These are phyloP conservation scores for Linum tenue DNA, from an alignment of 345 rosid species.

Conservation along the genomic window DNA sequence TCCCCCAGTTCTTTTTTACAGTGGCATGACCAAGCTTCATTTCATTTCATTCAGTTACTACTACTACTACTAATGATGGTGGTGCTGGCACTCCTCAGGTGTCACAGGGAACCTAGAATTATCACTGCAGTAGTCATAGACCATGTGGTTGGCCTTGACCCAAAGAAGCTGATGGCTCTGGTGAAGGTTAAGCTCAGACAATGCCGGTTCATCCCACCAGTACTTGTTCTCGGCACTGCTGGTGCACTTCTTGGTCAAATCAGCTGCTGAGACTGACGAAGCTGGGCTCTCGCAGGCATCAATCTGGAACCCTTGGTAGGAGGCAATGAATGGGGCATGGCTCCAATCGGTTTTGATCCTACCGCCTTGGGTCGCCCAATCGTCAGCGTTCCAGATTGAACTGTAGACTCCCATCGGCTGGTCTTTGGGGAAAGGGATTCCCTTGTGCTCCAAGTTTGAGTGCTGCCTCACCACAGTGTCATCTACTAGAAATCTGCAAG, in stretches of 20 bases:
- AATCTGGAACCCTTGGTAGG: conserved; percentile 70
- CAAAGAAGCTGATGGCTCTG: conserved; percentile 93
- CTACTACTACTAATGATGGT: conserved; percentile 38
- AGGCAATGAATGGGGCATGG: conserved; percentile 85
- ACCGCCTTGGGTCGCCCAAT: conserved; percentile 99
- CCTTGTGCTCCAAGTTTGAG: conserved; percentile 75
- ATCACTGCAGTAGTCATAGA: conserved; percentile 83
- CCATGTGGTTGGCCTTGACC: conserved; percentile 85
- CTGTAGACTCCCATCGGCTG: conserved; percentile 97
- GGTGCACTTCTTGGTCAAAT: conserved; percentile 49
- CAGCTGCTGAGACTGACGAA: conserved; percentile 28
- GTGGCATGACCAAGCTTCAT: background rate
- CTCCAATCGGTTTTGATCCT: conserved; percentile 89
- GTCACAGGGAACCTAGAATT: conserved; percentile 58
- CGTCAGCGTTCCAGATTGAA: conserved; percentile 99
- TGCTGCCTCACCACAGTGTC: conserved; percentile 77
- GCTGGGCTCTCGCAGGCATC: conserved; percentile 72
- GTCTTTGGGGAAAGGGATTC: conserved; percentile 82
- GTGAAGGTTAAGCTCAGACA: conserved; percentile 64
- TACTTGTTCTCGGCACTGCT: conserved; percentile 45
- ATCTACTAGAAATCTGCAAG: conserved; percentile 70
- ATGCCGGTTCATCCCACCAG: conserved; percentile 91
- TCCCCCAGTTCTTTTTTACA: conserved; percentile 3
- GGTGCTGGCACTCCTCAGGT: conserved; percentile 88
- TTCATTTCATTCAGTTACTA: background rate